These are phyloP conservation scores for Chernovozyma aurita DNA, from an alignment of 1,139 yeast genomes.

Conservation along the genomic window DNA sequence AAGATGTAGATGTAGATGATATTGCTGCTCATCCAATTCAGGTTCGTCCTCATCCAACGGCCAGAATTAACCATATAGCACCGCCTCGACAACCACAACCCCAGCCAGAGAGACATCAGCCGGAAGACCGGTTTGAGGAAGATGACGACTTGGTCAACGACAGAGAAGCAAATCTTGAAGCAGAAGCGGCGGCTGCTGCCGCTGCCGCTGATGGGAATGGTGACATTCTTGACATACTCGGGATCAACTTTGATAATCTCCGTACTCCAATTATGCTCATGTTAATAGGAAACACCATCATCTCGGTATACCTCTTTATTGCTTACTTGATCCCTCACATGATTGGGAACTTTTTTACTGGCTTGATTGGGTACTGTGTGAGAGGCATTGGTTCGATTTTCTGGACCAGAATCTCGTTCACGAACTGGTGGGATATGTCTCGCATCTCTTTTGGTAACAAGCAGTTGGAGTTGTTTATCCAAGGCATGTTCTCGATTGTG, in stretches of 20 bases:
- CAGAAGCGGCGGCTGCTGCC: slow-evolving; percentile 10
- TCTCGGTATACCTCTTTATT: slow-evolving; percentile 38
- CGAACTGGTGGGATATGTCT: background rate
- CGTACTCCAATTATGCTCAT: slow-evolving; percentile 34
- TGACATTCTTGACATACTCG: slow-evolving; percentile 33
- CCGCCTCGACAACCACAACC: background rate
- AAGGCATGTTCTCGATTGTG: background rate
- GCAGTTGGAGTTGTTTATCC: background rate
- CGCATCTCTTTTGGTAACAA: background rate
- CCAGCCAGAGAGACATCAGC: background rate
- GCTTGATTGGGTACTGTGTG: slow-evolving; percentile 1
- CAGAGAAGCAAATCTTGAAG: slow-evolving; percentile 10
- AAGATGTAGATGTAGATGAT: background rate
- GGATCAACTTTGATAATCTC: slow-evolving; percentile 27
- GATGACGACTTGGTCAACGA: slow-evolving; percentile 2
- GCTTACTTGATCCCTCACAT: slow-evolving; percentile 55
- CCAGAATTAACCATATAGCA: too few relatives aligned
- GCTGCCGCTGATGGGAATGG: slow-evolving; percentile 9
- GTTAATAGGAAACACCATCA: slow-evolving; percentile 36
- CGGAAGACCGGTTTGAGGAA: background rate
- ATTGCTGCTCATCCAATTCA: background rate
- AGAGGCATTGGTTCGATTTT: slow-evolving; percentile 9
- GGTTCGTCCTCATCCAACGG: background rate
- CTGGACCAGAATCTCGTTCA: background rate
- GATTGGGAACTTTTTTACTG: slow-evolving; percentile 27